Evolutionary conservation across 2,329 filamentous ascomycete species (phyloP), one percentile per base, ranked within the genome.

Genomic region (Microascus cirrosus): DNA sequence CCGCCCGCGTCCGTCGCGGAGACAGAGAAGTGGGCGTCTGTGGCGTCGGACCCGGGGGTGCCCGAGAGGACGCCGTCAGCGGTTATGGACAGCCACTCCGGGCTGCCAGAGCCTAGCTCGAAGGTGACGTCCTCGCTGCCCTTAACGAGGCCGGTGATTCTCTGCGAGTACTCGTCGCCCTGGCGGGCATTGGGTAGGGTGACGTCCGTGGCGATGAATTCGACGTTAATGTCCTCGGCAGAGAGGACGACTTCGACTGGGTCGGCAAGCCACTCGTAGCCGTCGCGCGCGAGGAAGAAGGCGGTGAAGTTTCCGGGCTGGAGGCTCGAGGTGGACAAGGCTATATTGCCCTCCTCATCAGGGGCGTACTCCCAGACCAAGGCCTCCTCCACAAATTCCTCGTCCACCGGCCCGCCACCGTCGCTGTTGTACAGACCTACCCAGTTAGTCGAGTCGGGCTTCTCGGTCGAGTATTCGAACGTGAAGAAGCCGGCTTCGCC

Each of bases 121-220:
- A 71, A 74, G 10, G 45, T 63, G 18, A 68, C 65, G 51, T 63
- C 63, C 15, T 63, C 62, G 18, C 58, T 62, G 24, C 65, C 67
- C 7, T 59, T 65, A 15, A 74, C 57, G 15, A 75, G 63, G 4
- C 72, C 72, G 1, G 53, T 42, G 45, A 74, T 61, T 7, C 58
- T 63, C 22, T 68, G 67, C 1, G 66, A 60, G 57, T 71, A 75
- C 2, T 54, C 53, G 4, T 72, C 67, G 13, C 67, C 69, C 13
- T 65, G 61, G 1, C 71, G 68, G 2, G 67, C 71, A 59, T 74
- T 74, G n/a, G 67, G 67, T 2, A 70, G 66, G 5, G 67, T 70
- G 39, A 68, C 59, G 1, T 62, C 58, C 25, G 63, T 58, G 12
- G 66, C 63, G 42, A 71, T 63, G 57, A 74, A 74, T 3, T 18